Evolutionary conservation across 352 stramenopile genomes (phyloP).

Genomic region (Thalassiosira ordinaria): DNA sequence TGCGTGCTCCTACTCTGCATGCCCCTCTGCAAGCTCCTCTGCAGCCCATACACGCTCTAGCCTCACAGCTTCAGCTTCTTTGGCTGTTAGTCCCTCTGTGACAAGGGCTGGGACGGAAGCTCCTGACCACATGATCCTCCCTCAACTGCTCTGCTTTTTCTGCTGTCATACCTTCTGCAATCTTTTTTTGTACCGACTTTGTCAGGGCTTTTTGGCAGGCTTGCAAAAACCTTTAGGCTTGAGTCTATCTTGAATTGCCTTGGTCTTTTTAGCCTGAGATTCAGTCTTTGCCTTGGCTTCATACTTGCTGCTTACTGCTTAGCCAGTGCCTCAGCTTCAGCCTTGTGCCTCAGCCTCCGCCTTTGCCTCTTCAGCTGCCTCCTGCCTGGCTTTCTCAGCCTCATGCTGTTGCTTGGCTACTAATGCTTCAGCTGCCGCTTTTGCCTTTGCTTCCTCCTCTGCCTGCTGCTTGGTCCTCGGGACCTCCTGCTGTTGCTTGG

Average conservation of each 20-base stretch:
- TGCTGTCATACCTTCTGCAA: constrained; percentile 19
- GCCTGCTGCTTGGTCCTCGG: neutral
- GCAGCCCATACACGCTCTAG: constrained; percentile 13
- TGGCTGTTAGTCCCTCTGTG: constrained; percentile 27
- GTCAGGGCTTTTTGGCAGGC: constrained; percentile 1
- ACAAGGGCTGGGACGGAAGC: too few species aligned
- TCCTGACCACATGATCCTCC: neutral
- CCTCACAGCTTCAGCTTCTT: constrained; percentile 40
- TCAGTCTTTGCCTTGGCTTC: too few species aligned
- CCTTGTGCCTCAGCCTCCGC: too few species aligned
- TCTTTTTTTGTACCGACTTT: constrained; percentile 7
- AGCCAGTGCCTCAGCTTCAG: too few species aligned
- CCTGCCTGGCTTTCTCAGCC: constrained; percentile 1
- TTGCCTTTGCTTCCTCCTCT: neutral
- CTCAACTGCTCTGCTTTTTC: constrained; percentile 34
- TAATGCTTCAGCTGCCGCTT: constrained; percentile 7
- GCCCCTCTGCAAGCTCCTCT: constrained; percentile 24
- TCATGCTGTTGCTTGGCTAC: constrained; percentile 8
- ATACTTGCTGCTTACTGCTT: too few species aligned
- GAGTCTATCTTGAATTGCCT: too few species aligned
- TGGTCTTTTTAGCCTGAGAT: too few species aligned
- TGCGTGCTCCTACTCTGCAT: too few species aligned
- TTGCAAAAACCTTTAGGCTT: constrained; percentile 51
- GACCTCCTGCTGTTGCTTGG: constrained; percentile 3
- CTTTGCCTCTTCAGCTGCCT: too few species aligned